A percentile compares a stretch with the other conserved stretches of the same genome.
Evolutionary conservation across 768 basidiomycete species (phyloP).

Genomic region (Dacryopinax primogenitus): DNA sequence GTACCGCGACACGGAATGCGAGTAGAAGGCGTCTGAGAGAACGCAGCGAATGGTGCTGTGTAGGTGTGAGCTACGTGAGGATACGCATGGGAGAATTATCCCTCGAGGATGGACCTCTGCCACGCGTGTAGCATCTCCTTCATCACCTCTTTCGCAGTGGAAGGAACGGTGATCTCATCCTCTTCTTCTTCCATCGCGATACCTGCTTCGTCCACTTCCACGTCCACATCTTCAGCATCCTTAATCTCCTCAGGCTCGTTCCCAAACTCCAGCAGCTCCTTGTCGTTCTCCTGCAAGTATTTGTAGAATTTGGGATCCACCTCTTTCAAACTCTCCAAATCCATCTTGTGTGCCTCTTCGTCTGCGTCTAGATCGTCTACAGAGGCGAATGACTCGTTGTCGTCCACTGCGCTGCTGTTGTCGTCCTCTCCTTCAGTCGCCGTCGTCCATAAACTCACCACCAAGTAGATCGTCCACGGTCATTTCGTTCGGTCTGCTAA

Average conservation of each 20-base stretch:
- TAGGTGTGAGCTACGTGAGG: constrained; percentile 4
- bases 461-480: constrained; percentile 66
- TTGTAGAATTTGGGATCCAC: constrained; percentile 99
- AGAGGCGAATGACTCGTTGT: constrained; percentile 58
- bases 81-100: constrained; percentile 23
- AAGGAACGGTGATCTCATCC: constrained; percentile 26
- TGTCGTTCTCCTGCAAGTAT: constrained; percentile 91
- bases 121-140: constrained; percentile 59
- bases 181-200: too few relatives aligned
- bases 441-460: constrained; percentile 61
- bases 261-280: constrained; percentile 74
- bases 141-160: constrained; percentile 35
- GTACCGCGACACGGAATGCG: constrained; percentile 81
- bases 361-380: constrained; percentile 72
- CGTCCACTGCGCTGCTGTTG: constrained; percentile 35
- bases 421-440: constrained; percentile 31
- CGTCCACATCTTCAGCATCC: too few relatives aligned
- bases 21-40: constrained; percentile 71
- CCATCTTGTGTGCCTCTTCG: constrained; percentile 58
- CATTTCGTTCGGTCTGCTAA: constrained; percentile 39
- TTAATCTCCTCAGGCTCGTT: constrained; percentile 31
- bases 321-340: constrained; percentile 78
- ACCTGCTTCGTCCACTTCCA: constrained; percentile 35
- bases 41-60: constrained; percentile 70
- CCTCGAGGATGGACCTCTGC: constrained; percentile 84